Conservation (phyloP, 2,329 filamentous ascomycete genomes). For the Didymella segeticola region DNA sequence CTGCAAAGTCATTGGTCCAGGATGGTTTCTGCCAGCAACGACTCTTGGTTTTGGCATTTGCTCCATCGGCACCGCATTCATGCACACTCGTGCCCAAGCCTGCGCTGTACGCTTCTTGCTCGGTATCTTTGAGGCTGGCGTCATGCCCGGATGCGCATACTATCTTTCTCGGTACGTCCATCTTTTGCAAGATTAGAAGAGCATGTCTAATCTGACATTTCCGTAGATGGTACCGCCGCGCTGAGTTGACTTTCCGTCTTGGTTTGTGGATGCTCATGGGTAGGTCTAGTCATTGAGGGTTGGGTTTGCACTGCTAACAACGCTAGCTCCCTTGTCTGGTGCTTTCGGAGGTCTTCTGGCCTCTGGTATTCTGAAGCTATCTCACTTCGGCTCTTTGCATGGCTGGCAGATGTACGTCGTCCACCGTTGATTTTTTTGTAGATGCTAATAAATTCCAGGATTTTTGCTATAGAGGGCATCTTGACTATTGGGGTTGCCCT, state of each 20-base stretch:
- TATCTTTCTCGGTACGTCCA: too few relatives aligned
- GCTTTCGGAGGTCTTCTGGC: slow-evolving; percentile 71
- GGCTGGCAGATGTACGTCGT: slow-evolving; percentile 63
- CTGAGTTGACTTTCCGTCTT: slow-evolving; percentile 69
- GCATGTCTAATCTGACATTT: too few relatives aligned
- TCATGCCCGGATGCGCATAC: background rate
- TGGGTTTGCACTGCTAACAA: background rate
- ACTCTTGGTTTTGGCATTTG: slow-evolving; percentile 66
- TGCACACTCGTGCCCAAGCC: slow-evolving; percentile 57
- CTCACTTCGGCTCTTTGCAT: slow-evolving; percentile 60
- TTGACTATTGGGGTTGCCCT: slow-evolving; percentile 63
- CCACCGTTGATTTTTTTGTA: background rate
- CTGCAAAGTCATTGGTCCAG: slow-evolving; percentile 71
- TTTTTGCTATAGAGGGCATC: slow-evolving; percentile 71
- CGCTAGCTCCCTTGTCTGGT: slow-evolving; percentile 64
- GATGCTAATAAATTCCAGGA: slow-evolving; percentile 35
- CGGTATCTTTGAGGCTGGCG: background rate
- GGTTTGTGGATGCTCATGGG: slow-evolving; percentile 70
- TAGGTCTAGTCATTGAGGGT: background rate
- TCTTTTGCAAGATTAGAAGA: too few relatives aligned
- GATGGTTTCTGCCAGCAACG: slow-evolving; percentile 70
- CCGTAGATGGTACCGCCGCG: slow-evolving; percentile 73
- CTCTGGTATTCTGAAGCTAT: slow-evolving; percentile 65
- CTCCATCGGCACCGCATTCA: slow-evolving; percentile 69
- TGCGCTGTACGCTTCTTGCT: slow-evolving; percentile 48